These are phyloP conservation scores for Prinsepia uniflora DNA, from an alignment of 306 rosid genomes.

Conservation along the genomic window DNA sequence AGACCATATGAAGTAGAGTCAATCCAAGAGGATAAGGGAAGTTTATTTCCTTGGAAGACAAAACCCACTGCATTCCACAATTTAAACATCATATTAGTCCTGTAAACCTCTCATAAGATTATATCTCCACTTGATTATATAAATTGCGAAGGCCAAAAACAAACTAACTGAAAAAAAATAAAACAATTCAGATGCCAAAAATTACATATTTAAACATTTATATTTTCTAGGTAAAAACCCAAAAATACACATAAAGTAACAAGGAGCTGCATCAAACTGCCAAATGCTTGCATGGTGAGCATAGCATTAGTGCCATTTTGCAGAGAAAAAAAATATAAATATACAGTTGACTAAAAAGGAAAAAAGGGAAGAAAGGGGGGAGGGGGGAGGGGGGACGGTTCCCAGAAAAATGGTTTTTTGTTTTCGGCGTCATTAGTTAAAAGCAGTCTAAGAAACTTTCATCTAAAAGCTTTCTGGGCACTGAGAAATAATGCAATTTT, in stretches of 20 bases:
- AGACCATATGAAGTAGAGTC: constrained; percentile 97
- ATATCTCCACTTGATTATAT: neutral
- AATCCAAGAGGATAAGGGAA: constrained; percentile 95
- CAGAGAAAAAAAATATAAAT: neutral
- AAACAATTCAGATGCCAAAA: neutral
- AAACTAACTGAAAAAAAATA: neutral
- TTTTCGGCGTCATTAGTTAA: too few species aligned
- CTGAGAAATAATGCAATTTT: too few species aligned
- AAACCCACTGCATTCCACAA: constrained; percentile 76
- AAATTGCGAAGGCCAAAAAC: neutral
- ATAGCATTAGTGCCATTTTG: neutral
- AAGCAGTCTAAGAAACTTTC: too few species aligned
- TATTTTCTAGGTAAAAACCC: neutral
- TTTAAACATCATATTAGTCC: constrained; percentile 29
- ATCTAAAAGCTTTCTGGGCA: too few species aligned
- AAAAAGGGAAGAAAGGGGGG: too few species aligned
- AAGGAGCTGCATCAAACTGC: neutral
- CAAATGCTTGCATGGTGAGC: neutral
- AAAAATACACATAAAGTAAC: neutral
- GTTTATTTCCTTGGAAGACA: constrained; percentile 95
- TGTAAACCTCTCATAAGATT: neutral
- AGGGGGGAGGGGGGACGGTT: too few species aligned
- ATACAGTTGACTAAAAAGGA: neutral
- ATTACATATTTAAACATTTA: neutral
- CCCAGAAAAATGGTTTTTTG: too few species aligned